phyloP scores from a whole-genome alignment of 345 rosid species.

The Camelina sativa region DNA sequence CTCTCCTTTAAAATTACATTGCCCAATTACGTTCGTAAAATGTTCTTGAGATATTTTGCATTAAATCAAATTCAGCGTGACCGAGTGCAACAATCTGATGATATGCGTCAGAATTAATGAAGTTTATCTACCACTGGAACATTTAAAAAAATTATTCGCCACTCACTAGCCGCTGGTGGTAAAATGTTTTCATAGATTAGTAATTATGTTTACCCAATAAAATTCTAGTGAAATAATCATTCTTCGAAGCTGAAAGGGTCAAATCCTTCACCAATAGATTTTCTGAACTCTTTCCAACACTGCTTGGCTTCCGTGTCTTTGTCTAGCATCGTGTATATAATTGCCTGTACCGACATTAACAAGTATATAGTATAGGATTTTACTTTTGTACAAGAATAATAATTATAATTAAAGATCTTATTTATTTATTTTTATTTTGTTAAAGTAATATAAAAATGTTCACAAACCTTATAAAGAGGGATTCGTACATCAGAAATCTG shows the following conservation, averaged over 20 bases:
- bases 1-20: too few species aligned
- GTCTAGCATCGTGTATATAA: conserved; percentile 46
- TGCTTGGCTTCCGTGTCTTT: conserved; percentile 46
- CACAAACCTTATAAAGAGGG: conserved; percentile 44
- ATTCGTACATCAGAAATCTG: conserved; percentile 46
- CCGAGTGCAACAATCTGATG: background rate
- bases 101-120: background rate
- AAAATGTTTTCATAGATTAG: background rate
- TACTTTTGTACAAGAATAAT: too few species aligned
- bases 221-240: background rate
- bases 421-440: too few species aligned
- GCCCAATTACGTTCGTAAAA: background rate
- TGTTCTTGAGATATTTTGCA: background rate
- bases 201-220: background rate
- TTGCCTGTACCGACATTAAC: conserved; percentile 35
- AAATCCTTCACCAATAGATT: conserved; percentile 48
- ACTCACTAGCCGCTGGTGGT: background rate
- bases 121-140: background rate
- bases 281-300: conserved; percentile 50
- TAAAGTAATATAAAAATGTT: background rate
- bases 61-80: background rate
- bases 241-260: conserved; percentile 43
- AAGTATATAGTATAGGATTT: too few species aligned
- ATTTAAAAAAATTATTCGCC: background rate
- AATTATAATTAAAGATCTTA: too few species aligned